Percentiles rank a stretch among this genome's conserved stretches.
These are phyloP conservation scores for Lactifluus rugatus DNA, from an alignment of 768 basidiomycete species.

Conservation along the genomic window DNA sequence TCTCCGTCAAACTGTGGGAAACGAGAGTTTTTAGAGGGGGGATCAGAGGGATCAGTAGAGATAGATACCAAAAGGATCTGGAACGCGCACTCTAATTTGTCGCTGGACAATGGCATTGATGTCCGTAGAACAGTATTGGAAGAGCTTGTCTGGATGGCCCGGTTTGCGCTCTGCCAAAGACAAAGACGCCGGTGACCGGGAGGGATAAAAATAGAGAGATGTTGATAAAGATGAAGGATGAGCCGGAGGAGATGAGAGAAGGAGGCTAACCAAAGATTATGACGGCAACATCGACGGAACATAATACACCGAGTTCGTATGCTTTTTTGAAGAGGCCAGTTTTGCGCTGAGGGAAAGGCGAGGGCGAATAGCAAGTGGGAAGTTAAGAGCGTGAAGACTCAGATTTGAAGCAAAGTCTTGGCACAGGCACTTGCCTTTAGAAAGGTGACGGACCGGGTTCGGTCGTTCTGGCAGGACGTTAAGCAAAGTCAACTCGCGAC, in stretches of 20 bases:
- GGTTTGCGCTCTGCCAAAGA: constrained; percentile 51
- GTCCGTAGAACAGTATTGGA: constrained; percentile 71
- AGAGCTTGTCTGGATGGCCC: constrained; percentile 72
- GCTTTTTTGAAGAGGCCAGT: constrained; percentile 89
- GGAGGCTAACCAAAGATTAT: constrained; percentile 65
- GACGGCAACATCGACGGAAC: constrained; percentile 81
- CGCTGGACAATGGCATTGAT: constrained; percentile 61
- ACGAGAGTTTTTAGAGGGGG: not conserved
- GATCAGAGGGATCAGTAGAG: not conserved
- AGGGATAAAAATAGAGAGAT: constrained; percentile 34
- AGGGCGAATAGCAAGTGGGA: constrained; percentile 29
- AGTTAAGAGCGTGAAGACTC: constrained; percentile 46
- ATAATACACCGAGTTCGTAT: constrained; percentile 83
- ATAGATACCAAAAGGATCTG: not conserved
- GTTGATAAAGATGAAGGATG: not conserved
- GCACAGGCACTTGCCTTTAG: constrained; percentile 52
- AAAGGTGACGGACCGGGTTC: constrained; percentile 86
- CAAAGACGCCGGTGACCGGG: not conserved
- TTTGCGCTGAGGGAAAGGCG: constrained; percentile 49
- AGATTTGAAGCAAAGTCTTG: constrained; percentile 26
- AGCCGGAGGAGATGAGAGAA: constrained; percentile 19
- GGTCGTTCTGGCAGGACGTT: constrained; percentile 65
- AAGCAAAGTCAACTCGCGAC: constrained; percentile 22
- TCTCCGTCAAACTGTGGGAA: constrained; percentile 40
- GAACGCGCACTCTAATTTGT: constrained; percentile 40